Base-by-base conservation (phyloP, 345 rosid species). In the Hevea brasiliensis region DNA sequence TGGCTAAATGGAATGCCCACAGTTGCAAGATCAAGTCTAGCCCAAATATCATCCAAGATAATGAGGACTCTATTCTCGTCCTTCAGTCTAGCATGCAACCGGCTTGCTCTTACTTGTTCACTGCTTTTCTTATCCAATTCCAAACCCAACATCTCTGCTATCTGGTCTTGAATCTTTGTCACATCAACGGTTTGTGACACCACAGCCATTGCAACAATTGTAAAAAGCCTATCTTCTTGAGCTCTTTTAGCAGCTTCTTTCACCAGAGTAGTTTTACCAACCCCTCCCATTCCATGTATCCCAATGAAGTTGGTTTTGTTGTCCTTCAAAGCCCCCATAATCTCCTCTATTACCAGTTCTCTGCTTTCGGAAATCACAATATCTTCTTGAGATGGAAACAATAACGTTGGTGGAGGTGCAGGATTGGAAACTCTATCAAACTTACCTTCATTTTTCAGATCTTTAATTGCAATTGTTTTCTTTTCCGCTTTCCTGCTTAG, bases 11-110 rank as follows among this genome's bases (percentile, higher is more conserved):
- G 67, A 23, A 82, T 79, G 60, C 82, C 84, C 6, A 82, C 44
- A 2, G 47, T 67, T 12, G 68, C 68, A 41, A 84, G 27, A 23
- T 82, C 63, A 15, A 82, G 26, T 11, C 18, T 53, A 6, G 68
- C 47, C 82, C 82, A 74, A 1, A 84, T 29, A 51, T 80, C 68
- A 26, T 84, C 85, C 15, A 84, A 53, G 17, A 84, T 72, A 8
- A 84, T 62, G 50, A 84, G 76, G 40, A 77, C 10, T 14, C 40
- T 80, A 35, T 54, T 26, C 21, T 40, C 53, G 1, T 67, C 56
- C 70, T 40, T 72, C 66, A 81, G 9, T 23, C 72, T 54, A 3
- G 0, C 15, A 1, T 41, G n/a, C 21, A 79, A 45, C 40, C 68
- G 45, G 6, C 56, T 41, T 27, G 79, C 82, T 27, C 82, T 73